Conservation (phyloP, 2,329 filamentous ascomycete genomes). For the Hirsutella minnesotensis region DNA sequence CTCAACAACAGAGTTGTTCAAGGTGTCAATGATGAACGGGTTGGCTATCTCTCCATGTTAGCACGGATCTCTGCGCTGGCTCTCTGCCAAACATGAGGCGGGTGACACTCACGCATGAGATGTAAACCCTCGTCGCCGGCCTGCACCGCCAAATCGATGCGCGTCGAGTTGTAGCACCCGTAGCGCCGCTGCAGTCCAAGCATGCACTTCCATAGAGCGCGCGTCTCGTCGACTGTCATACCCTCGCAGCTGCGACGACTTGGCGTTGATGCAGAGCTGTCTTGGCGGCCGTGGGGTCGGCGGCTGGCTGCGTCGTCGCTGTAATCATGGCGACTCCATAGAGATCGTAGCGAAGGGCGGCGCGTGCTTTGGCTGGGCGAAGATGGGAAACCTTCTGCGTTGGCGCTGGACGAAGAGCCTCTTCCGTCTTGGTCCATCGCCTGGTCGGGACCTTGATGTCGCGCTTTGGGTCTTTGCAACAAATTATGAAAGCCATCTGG, state of each 20-base stretch:
- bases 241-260: constrained; percentile 18
- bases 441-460: no score
- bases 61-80: not conserved
- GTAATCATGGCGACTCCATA: not conserved
- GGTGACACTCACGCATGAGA: constrained; percentile 33
- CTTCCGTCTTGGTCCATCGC: no score
- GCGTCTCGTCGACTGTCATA: constrained; percentile 25
- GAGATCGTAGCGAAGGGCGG: no score
- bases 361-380: no score
- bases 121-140: constrained; percentile 25
- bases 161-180: constrained; percentile 36
- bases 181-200: constrained; percentile 33
- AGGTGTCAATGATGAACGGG: constrained; percentile 27
- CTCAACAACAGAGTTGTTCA: constrained; percentile 24
- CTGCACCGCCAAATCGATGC: constrained; percentile 33
- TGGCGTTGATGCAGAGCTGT: not conserved
- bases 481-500: no score
- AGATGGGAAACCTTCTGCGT: no score
- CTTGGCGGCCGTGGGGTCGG: not conserved
- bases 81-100: not conserved
- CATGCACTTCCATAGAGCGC: constrained; percentile 35
- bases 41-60: constrained; percentile 16
- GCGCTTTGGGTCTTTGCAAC: no score
- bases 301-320: not conserved
- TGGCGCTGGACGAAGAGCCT: not conserved